Percentiles rank a stretch among this genome's conserved stretches.
Conservation (phyloP, 2,329 filamentous ascomycete species). For the Reticulascus tulasneorum region DNA sequence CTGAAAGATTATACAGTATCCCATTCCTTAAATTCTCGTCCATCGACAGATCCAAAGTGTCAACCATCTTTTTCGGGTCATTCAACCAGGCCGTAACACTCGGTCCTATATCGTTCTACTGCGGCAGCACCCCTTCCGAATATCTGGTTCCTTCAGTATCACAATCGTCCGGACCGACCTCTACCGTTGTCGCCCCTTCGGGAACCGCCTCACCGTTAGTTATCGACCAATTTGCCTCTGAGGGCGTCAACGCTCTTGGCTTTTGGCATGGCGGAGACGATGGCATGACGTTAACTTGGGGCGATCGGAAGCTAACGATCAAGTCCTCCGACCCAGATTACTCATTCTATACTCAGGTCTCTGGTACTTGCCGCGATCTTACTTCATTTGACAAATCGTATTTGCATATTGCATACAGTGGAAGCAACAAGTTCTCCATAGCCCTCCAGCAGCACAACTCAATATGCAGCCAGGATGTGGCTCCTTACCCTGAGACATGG, state of each 20-base stretch:
- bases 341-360: slow-evolving; percentile 56
- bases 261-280: slow-evolving; percentile 61
- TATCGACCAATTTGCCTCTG: slow-evolving; percentile 56
- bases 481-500: slow-evolving; percentile 63
- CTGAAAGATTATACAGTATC: slow-evolving; percentile 54
- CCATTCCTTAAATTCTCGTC: slow-evolving; percentile 49
- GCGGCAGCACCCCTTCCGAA: slow-evolving; percentile 44
- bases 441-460: slow-evolving; percentile 64
- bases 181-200: slow-evolving; percentile 44
- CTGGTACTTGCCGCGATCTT: slow-evolving; percentile 39
- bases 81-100: slow-evolving; percentile 44
- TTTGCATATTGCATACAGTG: slow-evolving; percentile 61
- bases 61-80: slow-evolving; percentile 45
- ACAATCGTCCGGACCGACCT: slow-evolving; percentile 34
- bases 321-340: slow-evolving; percentile 41
- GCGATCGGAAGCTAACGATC: slow-evolving; percentile 44
- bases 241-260: slow-evolving; percentile 54
- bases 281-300: slow-evolving; percentile 51
- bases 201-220: slow-evolving; percentile 47
- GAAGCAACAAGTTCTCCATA: slow-evolving; percentile 59
- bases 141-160: slow-evolving; percentile 40
- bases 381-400: slow-evolving; percentile 53
- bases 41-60: slow-evolving; percentile 48
- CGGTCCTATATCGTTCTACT: slow-evolving; percentile 57
- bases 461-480: slow-evolving; percentile 49